Evolutionary conservation across 148 eudicot species (phyloP).

Genomic region (Chenopodium berlandieri): DNA sequence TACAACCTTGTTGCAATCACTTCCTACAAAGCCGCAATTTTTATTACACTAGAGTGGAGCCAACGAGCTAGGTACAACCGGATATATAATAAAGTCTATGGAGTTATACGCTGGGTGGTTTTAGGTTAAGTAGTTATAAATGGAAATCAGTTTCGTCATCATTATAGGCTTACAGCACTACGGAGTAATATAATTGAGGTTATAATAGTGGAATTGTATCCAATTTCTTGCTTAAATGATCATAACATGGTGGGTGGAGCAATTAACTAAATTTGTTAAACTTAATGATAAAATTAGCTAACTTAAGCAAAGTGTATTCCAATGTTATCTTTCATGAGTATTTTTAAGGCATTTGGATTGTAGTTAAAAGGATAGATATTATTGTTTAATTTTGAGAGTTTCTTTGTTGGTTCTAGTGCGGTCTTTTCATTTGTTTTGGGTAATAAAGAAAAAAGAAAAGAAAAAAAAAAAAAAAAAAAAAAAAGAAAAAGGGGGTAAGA

Average conservation of each 20-base stretch:
- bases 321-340: neutral
- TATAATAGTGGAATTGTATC: neutral
- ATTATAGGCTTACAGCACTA: neutral
- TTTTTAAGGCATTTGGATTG: neutral
- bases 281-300: neutral
- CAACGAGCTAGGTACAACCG: too few relatives aligned
- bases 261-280: neutral
- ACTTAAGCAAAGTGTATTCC: neutral
- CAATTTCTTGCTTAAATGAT: neutral
- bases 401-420: slow-evolving; percentile 1
- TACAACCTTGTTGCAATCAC: neutral
- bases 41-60: too few relatives aligned
- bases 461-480: too few relatives aligned
- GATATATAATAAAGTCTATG: neutral
- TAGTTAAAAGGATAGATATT: neutral
- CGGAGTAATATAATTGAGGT: neutral
- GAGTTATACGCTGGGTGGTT: too few relatives aligned
- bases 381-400: neutral
- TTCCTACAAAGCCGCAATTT: too few relatives aligned
- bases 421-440: neutral
- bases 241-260: too few relatives aligned
- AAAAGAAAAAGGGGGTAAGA: neutral
- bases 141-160: too few relatives aligned
- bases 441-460: neutral
- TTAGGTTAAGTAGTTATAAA: too few relatives aligned